Evolutionary conservation across 805 yeast species (phyloP).

Genomic region (Candida succiphila): DNA sequence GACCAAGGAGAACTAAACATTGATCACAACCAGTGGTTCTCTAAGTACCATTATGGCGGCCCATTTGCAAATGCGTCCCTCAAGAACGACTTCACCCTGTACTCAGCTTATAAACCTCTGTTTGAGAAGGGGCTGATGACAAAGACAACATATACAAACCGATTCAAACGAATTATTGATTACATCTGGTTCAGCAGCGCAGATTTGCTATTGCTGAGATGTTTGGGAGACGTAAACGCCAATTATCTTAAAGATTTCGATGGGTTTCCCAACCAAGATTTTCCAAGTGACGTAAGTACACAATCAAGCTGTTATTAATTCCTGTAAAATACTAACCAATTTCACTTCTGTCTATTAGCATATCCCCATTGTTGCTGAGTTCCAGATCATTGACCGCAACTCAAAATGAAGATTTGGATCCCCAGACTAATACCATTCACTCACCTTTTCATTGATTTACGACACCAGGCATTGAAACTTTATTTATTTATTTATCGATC

Average conservation of each 20-base stretch:
- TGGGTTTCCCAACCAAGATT: constrained; percentile 45
- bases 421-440: no score
- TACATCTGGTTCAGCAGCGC: constrained; percentile 43
- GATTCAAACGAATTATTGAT: constrained; percentile 43
- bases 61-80: background rate
- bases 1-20: constrained; percentile 9
- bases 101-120: constrained; percentile 18
- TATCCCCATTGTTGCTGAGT: constrained; percentile 1
- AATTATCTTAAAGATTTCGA: constrained; percentile 19
- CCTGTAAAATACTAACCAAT: background rate
- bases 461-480: no score
- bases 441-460: no score
- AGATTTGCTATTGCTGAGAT: constrained; percentile 27
- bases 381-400: background rate
- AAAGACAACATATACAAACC: constrained; percentile 37
- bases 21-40: constrained; percentile 6
- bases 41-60: constrained; percentile 1
- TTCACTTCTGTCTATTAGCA: background rate
- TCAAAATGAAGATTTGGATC: no score
- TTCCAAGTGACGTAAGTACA: constrained; percentile 39
- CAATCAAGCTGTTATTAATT: background rate
- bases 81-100: constrained; percentile 6
- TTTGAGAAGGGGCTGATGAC: constrained; percentile 13
- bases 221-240: constrained; percentile 41
- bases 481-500: background rate